A percentile compares a stretch with the other conserved stretches of the same genome.
phyloP scores from a whole-genome alignment of 805 yeast species.

The Candida sakaeoensis region DNA sequence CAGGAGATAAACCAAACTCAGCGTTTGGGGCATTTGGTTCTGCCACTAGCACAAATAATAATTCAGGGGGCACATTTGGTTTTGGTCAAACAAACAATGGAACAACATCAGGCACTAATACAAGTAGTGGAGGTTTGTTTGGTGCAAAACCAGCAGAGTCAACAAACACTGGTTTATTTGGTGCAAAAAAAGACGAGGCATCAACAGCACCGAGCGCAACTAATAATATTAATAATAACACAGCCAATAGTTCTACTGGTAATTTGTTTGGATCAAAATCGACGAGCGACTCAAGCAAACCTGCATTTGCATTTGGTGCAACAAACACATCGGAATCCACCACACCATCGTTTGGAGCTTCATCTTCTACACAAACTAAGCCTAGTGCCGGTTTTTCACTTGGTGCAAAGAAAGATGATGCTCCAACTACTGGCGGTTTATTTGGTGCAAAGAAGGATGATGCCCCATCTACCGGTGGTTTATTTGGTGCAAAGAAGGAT shows the following conservation, averaged over 20 bases:
- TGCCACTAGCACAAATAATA: not conserved
- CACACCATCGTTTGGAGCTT: slow-evolving; percentile 13
- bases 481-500: slow-evolving; percentile 14
- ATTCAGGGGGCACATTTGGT: not conserved
- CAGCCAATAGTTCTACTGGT: not conserved
- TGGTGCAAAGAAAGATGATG: slow-evolving; percentile 8
- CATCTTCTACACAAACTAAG: not conserved
- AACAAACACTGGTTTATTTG: slow-evolving; percentile 18
- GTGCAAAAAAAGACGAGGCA: slow-evolving; percentile 13
- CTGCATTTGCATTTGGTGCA: slow-evolving; percentile 10
- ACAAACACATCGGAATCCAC: not conserved
- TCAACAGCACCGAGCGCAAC: slow-evolving; percentile 13
- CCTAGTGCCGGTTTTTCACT: slow-evolving; percentile 17
- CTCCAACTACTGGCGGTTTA: not conserved
- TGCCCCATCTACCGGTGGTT: slow-evolving; percentile 11
- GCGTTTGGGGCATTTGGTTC: slow-evolving; percentile 7
- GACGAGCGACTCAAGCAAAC: slow-evolving; percentile 9
- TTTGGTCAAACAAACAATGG: slow-evolving; percentile 1
- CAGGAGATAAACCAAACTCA: slow-evolving; percentile 1
- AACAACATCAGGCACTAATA: slow-evolving; percentile 9
- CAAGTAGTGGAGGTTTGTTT: slow-evolving; percentile 12
- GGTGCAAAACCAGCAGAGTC: slow-evolving; percentile 16
- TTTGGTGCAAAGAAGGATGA: slow-evolving; percentile 14
- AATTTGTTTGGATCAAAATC: slow-evolving; percentile 11
- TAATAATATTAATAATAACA: not conserved